Base-by-base conservation (phyloP, 768 basidiomycete species). In the Gymnopilus dilepis region DNA sequence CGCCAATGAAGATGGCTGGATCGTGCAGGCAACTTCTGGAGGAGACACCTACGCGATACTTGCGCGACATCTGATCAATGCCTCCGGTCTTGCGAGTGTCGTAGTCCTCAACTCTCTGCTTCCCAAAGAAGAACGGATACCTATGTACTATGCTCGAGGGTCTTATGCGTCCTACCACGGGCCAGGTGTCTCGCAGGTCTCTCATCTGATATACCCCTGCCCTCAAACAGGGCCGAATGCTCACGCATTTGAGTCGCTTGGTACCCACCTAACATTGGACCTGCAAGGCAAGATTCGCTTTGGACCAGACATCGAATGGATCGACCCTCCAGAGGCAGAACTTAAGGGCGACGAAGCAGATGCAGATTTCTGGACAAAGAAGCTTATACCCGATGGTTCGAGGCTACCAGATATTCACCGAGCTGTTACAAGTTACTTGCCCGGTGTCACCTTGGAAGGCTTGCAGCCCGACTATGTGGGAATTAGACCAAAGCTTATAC, bases 231-330 rank as follows among this genome's bases (percentile, higher is more conserved):
- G 83, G 8, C 78, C 78, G 38, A 82, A 80, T 59, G 80, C 77
- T 3, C 83, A 89, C 54, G 82, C 86, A 6, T 92, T 97, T 70
- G 89, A 92, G 61, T 91, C 92, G 3, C 81, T 98, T 6, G 97
- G 97, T 3, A 96, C 95, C 11, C 97, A 98, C 76, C 80, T 98
- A 24, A 95, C 94, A 26, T 76, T 98, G 42, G 94, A 95, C 73
- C 70, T 99, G 62, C 83, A 89, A 50, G 91, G 92, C 0, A 90
- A 91, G 62, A 83, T 98, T 55, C 85, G 87, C 30, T 99, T 99
- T 73, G 97, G 97, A 0, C 97, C 97, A 4, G 94, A 98, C 70
- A 81, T 97, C 15, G 90, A 97, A 71, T 94, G 92, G 91, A 80
- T 97, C 66, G 78, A 82, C 2, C 86, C 88, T 2, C 82, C 84